Base-by-base conservation (phyloP, 202 grass and related monocot genomes). In the Panicum hallii region DNA sequence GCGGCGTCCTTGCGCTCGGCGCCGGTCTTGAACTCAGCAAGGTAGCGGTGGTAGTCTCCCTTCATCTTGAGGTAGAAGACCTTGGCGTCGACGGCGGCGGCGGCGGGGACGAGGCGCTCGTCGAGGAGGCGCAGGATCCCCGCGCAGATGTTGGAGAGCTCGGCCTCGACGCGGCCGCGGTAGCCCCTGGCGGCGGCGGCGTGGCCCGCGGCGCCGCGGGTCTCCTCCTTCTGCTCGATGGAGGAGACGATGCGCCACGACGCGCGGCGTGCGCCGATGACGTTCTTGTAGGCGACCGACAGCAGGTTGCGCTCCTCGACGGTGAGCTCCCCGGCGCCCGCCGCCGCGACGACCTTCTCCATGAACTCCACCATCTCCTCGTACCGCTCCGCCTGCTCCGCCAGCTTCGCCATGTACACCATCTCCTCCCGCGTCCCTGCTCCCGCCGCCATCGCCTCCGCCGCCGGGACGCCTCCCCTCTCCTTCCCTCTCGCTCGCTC, bases 11-110 rank as follows among this genome's bases (percentile, higher is more conserved):
- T 98, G 67, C 95, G 92, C 87, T 98, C 95, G 2, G 80, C 69
- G n/a, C 83, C 89, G 30, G 90, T 85, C 83, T 93, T 98, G 81
- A 98, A 98, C 89, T 98, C 95, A n/a, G 95, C 95, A 58, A 98
- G 86, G 80, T 98, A 98, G 43, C 95, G 86, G 75, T 95, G 93
- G 81, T 98, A 98, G 80, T 98, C 95, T 9, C 95, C 95, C 89
- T 98, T 98, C 95, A 98, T 98, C 95, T 98, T 98, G 69, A 93
- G 93, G 87, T 98, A 98, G 85, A 98, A 98, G 47, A 98, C 93
- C 85, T 87, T 98, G 50, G 93, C 92, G 46, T 98, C 95, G 0
- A 91, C 84, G 11, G 69, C 72, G 0, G 42, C 86, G 0, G 94
- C 88, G 7, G 86, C 71, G 19, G 90, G 92, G 77, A 97, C 92